Base-by-base conservation (phyloP, 1,284 basidiomycete genomes). In the Malassezia psittaci region DNA sequence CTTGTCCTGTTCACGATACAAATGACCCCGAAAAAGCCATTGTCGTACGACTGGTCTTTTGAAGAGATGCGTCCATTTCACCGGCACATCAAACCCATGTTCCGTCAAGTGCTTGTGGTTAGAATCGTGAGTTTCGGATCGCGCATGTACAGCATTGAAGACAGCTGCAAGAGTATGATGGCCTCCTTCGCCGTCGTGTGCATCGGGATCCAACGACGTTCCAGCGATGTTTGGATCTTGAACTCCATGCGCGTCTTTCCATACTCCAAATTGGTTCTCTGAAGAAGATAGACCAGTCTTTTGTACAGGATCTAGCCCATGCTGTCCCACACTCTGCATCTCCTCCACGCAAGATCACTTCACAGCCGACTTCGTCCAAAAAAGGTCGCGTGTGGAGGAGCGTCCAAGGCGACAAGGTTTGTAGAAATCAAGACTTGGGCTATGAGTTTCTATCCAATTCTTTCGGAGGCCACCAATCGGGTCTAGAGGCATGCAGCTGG, bases 11-110 rank as follows among this genome's bases (percentile, higher is more conserved):
- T 76, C 74, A 32, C 68, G 59, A 48, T 67, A 75, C 42, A 74
- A 52, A 46, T 68, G 59, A 37, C 65, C 67, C 33, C 67, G 59
- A 43, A 68, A 57, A 4, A 76, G 54, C 68, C 69, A 76, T 48
- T 76, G 74, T 2, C 74, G 62, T 38, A 76, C 65, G 10, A 76
- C 45, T 1, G 74, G 74, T 0, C 64, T 58, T 42, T 74, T 69
- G 49, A 69, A 62, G 15, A 75, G 63, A 40, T 75, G 71, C 1
- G 58, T 51, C 2, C 66, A 45, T 13, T 48, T 67, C 45, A 71
- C 62, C 19, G 70, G 70, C 2, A 71, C 29, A 46, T 70, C 59
- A 16, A 63, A 64, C 33, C 60, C 59, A 41, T 68, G 63, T 16
- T 59, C 42, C 3, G 61, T 45, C 21, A 68, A 55, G 42, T 66